phyloP scores from a whole-genome alignment of 768 basidiomycete genomes.

The Infundibulicybe gibba region DNA sequence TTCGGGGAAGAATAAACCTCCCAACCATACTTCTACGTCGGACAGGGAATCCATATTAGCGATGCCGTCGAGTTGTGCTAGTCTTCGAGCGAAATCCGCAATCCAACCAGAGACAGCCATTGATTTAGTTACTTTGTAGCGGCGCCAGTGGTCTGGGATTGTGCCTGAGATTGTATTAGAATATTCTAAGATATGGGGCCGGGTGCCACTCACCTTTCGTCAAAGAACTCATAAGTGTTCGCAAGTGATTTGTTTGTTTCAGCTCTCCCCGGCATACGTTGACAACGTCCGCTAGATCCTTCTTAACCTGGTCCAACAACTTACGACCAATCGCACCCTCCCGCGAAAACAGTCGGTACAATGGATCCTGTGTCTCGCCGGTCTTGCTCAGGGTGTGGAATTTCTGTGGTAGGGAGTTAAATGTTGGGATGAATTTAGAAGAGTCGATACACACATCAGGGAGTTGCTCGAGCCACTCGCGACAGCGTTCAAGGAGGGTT shows the following conservation, averaged over 20 bases:
- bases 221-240: conserved; percentile 84
- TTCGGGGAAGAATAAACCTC: conserved; percentile 94
- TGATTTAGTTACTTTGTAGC: conserved; percentile 82
- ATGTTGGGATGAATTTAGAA: neutral
- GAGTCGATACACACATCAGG: conserved; percentile 55
- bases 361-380: conserved; percentile 74
- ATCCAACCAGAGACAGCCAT: conserved; percentile 88
- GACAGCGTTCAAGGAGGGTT: conserved; percentile 72
- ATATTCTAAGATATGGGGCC: neutral
- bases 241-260: conserved; percentile 95
- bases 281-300: conserved; percentile 78
- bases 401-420: conserved; percentile 34
- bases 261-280: conserved; percentile 82
- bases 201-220: conserved; percentile 66
- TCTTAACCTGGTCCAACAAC: conserved; percentile 74
- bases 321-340: conserved; percentile 80
- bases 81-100: conserved; percentile 71
- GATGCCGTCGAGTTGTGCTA: conserved; percentile 80
- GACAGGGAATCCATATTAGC: conserved; percentile 57
- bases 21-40: conserved; percentile 85
- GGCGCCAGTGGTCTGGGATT: conserved; percentile 84
- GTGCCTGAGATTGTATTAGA: conserved; percentile 51
- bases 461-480: conserved; percentile 76
- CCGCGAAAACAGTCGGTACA: conserved; percentile 85
- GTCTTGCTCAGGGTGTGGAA: conserved; percentile 62